Base-by-base conservation (phyloP, 129 eudicot species). In the Arctium minus region DNA sequence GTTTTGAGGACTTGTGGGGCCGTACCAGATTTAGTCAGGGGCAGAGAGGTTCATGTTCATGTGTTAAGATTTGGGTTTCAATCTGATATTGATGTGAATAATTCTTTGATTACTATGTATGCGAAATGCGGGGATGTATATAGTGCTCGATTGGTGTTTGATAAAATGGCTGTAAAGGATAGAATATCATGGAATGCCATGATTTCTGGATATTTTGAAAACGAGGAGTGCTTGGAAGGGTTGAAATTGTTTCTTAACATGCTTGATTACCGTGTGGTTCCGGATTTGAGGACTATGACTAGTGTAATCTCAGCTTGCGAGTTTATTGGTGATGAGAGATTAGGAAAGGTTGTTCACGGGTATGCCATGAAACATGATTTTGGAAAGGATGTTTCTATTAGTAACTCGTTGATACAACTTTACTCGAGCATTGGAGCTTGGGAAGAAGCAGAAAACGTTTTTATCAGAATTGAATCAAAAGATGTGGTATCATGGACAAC, bases 401-500 rank as follows among this genome's bases (percentile, higher is more conserved):
- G 78, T 81, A 94, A 92, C 83, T 83, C 97, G 2, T 81, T 94
- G 64, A 89, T 94, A 76, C 96, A 91, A 70, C 76, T 92, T 87
- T 92, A 94, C 86, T 84, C 90, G 0, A 86, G 91, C 80, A 76
- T 90, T 81, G 94, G 92, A 62, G 81, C 73, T 82, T 85, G 83
- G 85, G 88, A 81, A 44, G 97, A 88, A 31, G 97, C 97, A 0
- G 97, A 94, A 84, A 94, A 85, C n/a, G 76, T 89, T 50, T 94
- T 94, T 50, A 75, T 48, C 1, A 81, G 88, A 79, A 91, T 94
- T 36, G 72, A 82, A 78, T 81, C 67, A 31, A 94, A 91, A 87
- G 98, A 94, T 48, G 94, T 94, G 33, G 93, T 94, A 10, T 91
- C 98, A 7, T 94, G 98, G 98, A 94, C 98, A 7, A 77, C 97